phyloP scores from a whole-genome alignment of 805 yeast species.

The Yarrowia hollandica region DNA sequence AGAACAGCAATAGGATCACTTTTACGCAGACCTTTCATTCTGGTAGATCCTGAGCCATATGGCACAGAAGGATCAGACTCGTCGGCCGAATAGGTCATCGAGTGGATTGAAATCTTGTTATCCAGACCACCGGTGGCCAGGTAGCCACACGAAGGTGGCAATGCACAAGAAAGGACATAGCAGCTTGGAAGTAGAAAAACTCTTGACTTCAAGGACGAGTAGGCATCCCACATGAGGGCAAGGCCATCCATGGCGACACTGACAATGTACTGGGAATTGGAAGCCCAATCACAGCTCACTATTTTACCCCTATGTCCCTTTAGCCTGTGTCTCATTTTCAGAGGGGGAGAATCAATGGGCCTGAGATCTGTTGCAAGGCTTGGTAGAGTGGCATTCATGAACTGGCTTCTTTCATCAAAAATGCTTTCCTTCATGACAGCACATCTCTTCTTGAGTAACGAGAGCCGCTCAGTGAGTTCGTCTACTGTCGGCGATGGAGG shows the following conservation, averaged over 20 bases:
- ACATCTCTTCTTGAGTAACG: background rate
- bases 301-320: conserved; percentile 74
- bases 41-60: background rate
- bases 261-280: conserved; percentile 58
- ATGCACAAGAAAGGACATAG: conserved; percentile 77
- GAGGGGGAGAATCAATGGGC: background rate
- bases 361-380: background rate
- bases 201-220: conserved; percentile 65
- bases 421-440: background rate
- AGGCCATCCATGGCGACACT: conserved; percentile 87
- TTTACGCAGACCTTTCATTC: conserved; percentile 30
- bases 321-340: background rate
- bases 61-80: background rate
- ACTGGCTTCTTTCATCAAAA: background rate
- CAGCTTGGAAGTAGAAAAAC: conserved; percentile 72
- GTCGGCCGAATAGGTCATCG: background rate
- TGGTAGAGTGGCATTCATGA: conserved; percentile 13
- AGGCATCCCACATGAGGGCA: conserved; percentile 78
- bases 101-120: conserved; percentile 47
- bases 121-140: conserved; percentile 84
- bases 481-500: background rate
- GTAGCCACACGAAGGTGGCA: conserved; percentile 61
- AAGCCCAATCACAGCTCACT: conserved; percentile 66
- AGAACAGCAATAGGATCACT: conserved; percentile 53
- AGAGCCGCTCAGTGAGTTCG: background rate